Evolutionary conservation across 2,329 filamentous ascomycete species (phyloP).

Genomic region (Orbilia oligospora): DNA sequence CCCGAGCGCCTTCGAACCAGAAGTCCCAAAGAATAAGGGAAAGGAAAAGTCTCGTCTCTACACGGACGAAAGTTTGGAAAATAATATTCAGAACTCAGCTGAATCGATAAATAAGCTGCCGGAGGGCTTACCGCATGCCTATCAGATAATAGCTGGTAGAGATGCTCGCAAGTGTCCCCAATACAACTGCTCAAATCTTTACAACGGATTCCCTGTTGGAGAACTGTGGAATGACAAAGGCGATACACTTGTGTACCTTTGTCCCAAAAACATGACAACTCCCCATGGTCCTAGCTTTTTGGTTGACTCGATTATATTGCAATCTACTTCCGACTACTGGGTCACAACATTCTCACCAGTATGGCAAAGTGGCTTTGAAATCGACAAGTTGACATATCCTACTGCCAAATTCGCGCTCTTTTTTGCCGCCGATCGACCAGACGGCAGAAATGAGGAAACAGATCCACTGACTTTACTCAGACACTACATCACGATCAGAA

Average conservation of each 20-base stretch:
- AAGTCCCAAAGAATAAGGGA: conserved; percentile 7
- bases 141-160: conserved; percentile 38
- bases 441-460: conserved; percentile 49
- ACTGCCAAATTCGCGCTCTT: conserved; percentile 46
- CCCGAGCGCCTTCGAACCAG: too few relatives aligned
- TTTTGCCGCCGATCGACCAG: conserved; percentile 49
- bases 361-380: conserved; percentile 55
- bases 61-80: neutral
- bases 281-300: conserved; percentile 48
- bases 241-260: conserved; percentile 58
- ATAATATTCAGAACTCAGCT: neutral
- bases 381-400: conserved; percentile 41
- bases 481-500: conserved; percentile 56
- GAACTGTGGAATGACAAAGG: conserved; percentile 48
- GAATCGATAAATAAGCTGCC: neutral
- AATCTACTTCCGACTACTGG: conserved; percentile 51
- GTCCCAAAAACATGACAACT: conserved; percentile 24
- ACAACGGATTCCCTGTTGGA: conserved; percentile 27
- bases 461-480: conserved; percentile 33
- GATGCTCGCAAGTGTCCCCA: conserved; percentile 30
- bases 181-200: conserved; percentile 47
- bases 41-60: conserved; percentile 31
- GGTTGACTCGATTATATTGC: conserved; percentile 36
- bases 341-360: conserved; percentile 42
- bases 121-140: conserved; percentile 33